phyloP scores from a whole-genome alignment of 345 rosid species.

The Mercurialis annua region DNA sequence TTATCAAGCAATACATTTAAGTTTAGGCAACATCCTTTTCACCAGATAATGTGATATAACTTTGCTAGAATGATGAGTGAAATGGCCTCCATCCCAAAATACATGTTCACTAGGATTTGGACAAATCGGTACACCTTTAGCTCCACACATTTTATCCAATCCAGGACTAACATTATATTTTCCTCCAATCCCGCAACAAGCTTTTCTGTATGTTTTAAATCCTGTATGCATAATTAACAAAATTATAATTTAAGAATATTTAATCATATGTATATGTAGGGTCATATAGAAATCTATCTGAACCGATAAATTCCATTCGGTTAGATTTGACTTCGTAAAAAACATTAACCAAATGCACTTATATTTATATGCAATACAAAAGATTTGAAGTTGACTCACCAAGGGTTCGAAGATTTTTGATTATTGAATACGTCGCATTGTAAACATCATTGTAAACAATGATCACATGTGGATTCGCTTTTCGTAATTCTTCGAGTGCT shows the following conservation, averaged over 20 bases:
- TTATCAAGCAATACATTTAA: conserved; percentile 5
- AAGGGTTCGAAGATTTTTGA: no score
- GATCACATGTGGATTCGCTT: conserved; percentile 8
- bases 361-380: no score
- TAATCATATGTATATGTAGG: no score
- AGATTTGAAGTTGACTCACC: no score
- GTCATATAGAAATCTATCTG: no score
- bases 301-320: no score
- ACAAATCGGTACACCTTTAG: conserved; percentile 17
- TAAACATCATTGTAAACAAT: conserved; percentile 20
- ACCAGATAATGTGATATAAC: neutral
- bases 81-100: conserved; percentile 34
- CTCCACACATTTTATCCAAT: conserved; percentile 22
- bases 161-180: conserved; percentile 12
- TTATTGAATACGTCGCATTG: neutral
- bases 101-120: conserved; percentile 8
- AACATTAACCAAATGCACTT: no score
- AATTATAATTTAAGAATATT: no score
- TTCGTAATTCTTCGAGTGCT: conserved; percentile 12
- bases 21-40: neutral
- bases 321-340: no score
- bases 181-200: conserved; percentile 25
- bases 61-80: no score
- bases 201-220: conserved; percentile 1
- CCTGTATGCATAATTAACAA: conserved; percentile 11